Evolutionary conservation across 306 rosid species (phyloP).

Genomic region (Astragalus glycyphyllos): DNA sequence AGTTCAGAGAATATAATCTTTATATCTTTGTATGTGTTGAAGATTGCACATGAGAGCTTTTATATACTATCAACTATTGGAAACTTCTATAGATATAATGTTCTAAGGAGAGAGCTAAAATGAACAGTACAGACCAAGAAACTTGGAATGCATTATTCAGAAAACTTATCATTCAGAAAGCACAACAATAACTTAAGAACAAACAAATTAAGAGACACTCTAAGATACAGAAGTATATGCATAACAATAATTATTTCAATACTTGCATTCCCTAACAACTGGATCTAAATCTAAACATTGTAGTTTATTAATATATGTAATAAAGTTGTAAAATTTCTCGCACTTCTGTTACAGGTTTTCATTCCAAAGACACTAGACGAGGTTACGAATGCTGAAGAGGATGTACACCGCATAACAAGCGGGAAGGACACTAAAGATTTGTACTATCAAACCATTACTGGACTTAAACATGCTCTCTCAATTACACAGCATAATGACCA

Average conservation of each 20-base stretch:
- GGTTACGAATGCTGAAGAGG: slow-evolving; percentile 81
- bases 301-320: too few relatives aligned
- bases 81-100: too few relatives aligned
- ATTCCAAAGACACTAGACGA: slow-evolving; percentile 79
- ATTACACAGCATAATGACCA: slow-evolving; percentile 43
- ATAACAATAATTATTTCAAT: too few relatives aligned
- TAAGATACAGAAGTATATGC: not conserved
- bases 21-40: too few relatives aligned
- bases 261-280: not conserved
- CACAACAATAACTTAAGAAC: not conserved
- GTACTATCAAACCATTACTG: slow-evolving; percentile 80
- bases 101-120: too few relatives aligned
- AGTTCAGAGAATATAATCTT: too few relatives aligned
- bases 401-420: slow-evolving; percentile 67
- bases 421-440: slow-evolving; percentile 75
- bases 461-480: slow-evolving; percentile 67
- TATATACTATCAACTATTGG: too few relatives aligned
- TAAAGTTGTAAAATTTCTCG: not conserved
- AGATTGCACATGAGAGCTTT: too few relatives aligned
- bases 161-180: not conserved
- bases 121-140: too few relatives aligned
- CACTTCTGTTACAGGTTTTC: slow-evolving; percentile 56
- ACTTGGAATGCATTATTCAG: not conserved
- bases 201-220: not conserved
- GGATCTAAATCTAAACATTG: not conserved